Evolutionary conservation across 1,139 yeast species (phyloP).

Genomic region (Candida tropicalis): DNA sequence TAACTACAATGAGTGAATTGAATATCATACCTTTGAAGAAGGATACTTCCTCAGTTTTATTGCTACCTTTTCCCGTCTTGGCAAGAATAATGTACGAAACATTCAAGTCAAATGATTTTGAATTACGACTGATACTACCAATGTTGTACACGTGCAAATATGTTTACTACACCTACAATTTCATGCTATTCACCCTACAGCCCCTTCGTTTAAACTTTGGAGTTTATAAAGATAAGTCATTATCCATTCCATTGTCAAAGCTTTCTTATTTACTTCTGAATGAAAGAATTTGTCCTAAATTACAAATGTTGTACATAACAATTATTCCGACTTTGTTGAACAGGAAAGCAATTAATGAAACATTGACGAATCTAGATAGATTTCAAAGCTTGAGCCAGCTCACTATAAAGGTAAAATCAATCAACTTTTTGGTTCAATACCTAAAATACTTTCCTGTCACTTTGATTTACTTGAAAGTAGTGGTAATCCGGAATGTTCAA

Average conservation of each 20-base stretch:
- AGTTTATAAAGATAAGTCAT: not conserved
- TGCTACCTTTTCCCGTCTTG: conserved; percentile 20
- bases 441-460: conserved; percentile 12
- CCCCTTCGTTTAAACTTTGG: conserved; percentile 14
- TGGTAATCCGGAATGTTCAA: conserved; percentile 1
- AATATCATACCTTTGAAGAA: too few species aligned
- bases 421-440: not conserved
- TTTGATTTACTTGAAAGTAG: conserved; percentile 10
- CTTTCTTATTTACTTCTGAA: not conserved
- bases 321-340: conserved; percentile 1
- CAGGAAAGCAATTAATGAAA: not conserved
- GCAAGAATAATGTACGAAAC: conserved; percentile 19
- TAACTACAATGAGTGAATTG: conserved; percentile 1
- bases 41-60: conserved; percentile 10
- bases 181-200: conserved; percentile 18
- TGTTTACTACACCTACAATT: conserved; percentile 14
- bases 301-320: not conserved
- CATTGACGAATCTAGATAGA: not conserved
- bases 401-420: conserved; percentile 4
- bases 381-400: conserved; percentile 8
- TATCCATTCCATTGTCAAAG: not conserved
- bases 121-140: conserved; percentile 10
- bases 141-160: conserved; percentile 19
- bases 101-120: conserved; percentile 8
- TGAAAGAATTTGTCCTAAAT: not conserved